Evolutionary conservation across 208 protist genomes (phyloP).

Genomic region (Sergeia podlipaevii): DNA sequence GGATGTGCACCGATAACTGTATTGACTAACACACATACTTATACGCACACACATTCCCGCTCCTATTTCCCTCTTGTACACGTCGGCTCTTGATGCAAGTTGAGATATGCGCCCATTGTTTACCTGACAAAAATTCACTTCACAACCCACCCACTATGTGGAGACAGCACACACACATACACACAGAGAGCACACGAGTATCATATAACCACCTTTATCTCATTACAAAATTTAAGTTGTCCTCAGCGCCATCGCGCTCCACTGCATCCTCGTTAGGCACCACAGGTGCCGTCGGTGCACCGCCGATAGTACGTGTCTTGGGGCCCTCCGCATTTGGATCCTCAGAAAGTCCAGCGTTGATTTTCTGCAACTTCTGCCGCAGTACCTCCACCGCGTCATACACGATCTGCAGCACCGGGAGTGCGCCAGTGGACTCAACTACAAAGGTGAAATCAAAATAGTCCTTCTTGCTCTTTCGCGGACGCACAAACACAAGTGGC

Average conservation of each 20-base stretch:
- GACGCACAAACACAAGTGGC: conserved; percentile 85
- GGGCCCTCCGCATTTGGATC: conserved; percentile 60
- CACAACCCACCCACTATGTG: neutral
- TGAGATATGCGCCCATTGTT: too few species aligned
- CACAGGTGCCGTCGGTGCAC: conserved; percentile 75
- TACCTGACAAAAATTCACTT: neutral
- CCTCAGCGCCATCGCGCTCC: conserved; percentile 59
- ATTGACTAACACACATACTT: too few species aligned
- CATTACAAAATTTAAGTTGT: conserved; percentile 89
- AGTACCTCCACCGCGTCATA: conserved; percentile 81
- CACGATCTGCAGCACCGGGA: conserved; percentile 84
- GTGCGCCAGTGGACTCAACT: conserved; percentile 89
- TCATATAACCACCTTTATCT: too few species aligned
- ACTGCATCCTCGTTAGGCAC: conserved; percentile 81
- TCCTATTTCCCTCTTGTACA: too few species aligned
- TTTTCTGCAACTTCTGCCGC: conserved; percentile 69
- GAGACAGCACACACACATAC: too few species aligned
- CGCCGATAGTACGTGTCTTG: conserved; percentile 70
- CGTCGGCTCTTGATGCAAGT: too few species aligned
- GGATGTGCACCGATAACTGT: too few species aligned
- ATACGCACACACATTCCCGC: too few species aligned
- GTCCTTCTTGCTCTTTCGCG: conserved; percentile 56
- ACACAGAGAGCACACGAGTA: too few species aligned
- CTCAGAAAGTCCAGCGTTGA: conserved; percentile 61
- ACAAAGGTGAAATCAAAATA: conserved; percentile 90